phyloP scores from a whole-genome alignment of 2,329 filamentous ascomycete species.

The Trichoderma sp. region DNA sequence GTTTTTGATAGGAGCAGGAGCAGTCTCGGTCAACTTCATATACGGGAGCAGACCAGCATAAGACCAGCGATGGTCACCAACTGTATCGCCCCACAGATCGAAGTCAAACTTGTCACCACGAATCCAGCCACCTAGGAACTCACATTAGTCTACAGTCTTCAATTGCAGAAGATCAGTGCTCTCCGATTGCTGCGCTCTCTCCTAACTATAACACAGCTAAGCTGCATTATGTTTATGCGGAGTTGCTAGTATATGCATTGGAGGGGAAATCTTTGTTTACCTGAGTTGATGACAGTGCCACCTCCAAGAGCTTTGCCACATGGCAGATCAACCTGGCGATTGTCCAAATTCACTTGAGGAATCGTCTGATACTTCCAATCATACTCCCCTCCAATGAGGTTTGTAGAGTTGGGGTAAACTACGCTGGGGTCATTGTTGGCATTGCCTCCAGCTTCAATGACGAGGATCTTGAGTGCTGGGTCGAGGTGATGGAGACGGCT shows the following conservation, averaged over 20 bases:
- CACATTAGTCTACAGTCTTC: neutral
- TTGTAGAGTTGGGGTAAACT: conserved; percentile 29
- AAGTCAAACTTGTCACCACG: conserved; percentile 44
- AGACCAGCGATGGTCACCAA: conserved; percentile 41
- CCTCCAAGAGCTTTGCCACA: conserved; percentile 40
- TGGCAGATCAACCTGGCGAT: conserved; percentile 24
- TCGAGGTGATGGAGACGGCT: conserved; percentile 31
- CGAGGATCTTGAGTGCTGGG: conserved; percentile 32
- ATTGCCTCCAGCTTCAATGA: conserved; percentile 38
- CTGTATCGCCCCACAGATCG: conserved; percentile 38
- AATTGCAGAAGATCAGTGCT: neutral
- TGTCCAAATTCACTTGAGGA: conserved; percentile 28
- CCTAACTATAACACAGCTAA: neutral
- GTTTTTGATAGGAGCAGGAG: conserved; percentile 32
- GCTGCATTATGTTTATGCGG: neutral
- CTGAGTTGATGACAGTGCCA: conserved; percentile 38
- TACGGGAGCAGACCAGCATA: conserved; percentile 45
- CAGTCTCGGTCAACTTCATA: conserved; percentile 38
- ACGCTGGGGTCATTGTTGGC: conserved; percentile 25
- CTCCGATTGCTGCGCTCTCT: neutral
- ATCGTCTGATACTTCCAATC: conserved; percentile 35
- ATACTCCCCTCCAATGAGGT: conserved; percentile 29
- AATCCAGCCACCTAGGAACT: conserved; percentile 34
- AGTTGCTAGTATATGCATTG: neutral
- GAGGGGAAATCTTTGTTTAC: conserved; percentile 14